Base-by-base conservation (phyloP, 1,284 basidiomycete species). In the Moesziomyces parantarcticus region DNA sequence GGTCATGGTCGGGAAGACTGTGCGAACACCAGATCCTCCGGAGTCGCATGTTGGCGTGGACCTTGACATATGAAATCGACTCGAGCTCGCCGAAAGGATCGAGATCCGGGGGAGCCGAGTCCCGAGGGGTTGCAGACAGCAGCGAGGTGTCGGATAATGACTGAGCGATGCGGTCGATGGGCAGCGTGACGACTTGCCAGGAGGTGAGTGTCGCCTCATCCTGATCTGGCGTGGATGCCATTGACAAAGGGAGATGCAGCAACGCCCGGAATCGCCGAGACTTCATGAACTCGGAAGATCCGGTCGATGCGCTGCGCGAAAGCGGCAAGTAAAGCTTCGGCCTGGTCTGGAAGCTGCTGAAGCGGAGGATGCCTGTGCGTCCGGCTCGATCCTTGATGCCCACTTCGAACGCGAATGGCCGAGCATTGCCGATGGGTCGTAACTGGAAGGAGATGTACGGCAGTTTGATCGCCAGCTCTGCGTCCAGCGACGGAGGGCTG, bases 271-370 rank as follows among this genome's bases (percentile, higher is more conserved):
- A 16, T 23, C 11, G 0, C 32, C 20, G 13, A 16, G 18, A 5
- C 20, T 23, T 32, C 26, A 22, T 41, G 5, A 7, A 13, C 21
- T 43, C n/a, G 8, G 36, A 39, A 18, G 36, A 6, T 6, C 36
- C 36, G 13, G 14, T 41, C 14, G 22, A 6, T 87, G 18, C 22
- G 41, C 51, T 42, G 49, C 56, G n/a, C 65, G 53, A 55, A 8
- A 23, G 39, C 11, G 29, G 23, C 7, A 53, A n/a, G n/a, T 49
- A 46, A 22, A 63, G 26, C 59, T 63, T 47, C 34, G 40, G 60
- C 64, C 83, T 83, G 80, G 92, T 92, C 89, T 93, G 92, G 78
- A 92, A 93, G 14, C 90, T 93, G 22, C 92, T 92, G 63, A 89
- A 87, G 25, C 92, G 86, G 23, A 93, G 80, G 34, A 88, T 83